Evolutionary conservation across 2,329 filamentous ascomycete genomes (phyloP).

Genomic region (Diaporthe batatas): DNA sequence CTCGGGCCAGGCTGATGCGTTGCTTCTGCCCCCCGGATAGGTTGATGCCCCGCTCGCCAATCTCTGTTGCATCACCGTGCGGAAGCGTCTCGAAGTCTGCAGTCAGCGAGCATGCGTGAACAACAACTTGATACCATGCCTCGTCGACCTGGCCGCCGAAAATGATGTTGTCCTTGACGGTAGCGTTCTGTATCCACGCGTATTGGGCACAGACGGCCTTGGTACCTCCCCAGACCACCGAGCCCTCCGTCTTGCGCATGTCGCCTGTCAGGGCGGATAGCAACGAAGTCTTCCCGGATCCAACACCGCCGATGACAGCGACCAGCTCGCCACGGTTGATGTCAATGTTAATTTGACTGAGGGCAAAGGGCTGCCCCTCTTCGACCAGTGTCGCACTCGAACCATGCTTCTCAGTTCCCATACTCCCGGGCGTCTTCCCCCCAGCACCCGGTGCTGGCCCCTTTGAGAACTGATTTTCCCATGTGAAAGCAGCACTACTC

Average conservation of each 20-base stretch:
- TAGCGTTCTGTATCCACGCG: constrained; percentile 96
- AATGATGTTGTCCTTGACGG: constrained; percentile 87
- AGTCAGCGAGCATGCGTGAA: constrained; percentile 64
- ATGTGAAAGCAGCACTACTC: constrained; percentile 83
- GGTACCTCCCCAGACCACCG: constrained; percentile 80
- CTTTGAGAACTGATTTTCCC: constrained; percentile 72
- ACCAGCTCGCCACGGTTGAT: constrained; percentile 82
- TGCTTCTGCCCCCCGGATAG: constrained; percentile 97
- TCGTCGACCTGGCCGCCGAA: constrained; percentile 85
- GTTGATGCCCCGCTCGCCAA: constrained; percentile 95
- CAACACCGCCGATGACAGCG: constrained; percentile 88
- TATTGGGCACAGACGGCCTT: constrained; percentile 96
- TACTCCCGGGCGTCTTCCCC: background rate
- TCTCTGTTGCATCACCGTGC: constrained; percentile 88
- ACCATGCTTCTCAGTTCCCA: constrained; percentile 75
- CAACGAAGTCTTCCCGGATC: constrained; percentile 90
- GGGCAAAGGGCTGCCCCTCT: constrained; percentile 76
- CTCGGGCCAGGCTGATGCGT: constrained; percentile 90
- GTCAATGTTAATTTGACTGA: constrained; percentile 75
- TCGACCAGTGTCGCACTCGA: constrained; percentile 58
- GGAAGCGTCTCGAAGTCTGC: constrained; percentile 95
- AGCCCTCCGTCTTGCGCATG: constrained; percentile 86
- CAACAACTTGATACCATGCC: constrained; percentile 85
- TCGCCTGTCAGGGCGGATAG: constrained; percentile 92
- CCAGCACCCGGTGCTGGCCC: constrained; percentile 42